phyloP scores from a whole-genome alignment of 1,284 basidiomycete genomes.

The Serendipita sp. region DNA sequence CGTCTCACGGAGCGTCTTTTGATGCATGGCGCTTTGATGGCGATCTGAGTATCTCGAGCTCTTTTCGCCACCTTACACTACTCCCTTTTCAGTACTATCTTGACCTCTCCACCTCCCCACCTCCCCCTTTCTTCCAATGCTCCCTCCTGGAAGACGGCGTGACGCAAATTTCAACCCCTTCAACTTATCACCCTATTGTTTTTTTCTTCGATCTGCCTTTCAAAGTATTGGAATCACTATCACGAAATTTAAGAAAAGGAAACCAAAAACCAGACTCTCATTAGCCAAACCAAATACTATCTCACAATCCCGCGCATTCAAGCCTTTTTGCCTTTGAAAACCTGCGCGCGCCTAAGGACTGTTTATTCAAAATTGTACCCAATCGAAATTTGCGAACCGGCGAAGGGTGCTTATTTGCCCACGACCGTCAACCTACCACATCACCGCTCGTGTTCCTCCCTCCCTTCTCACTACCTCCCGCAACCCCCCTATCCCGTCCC shows the following conservation, averaged over 20 bases:
- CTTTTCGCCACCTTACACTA: not conserved
- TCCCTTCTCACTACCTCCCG: not conserved
- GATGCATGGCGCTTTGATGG: conserved; percentile 5
- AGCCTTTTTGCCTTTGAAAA: not conserved
- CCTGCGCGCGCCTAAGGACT: conserved; percentile 1
- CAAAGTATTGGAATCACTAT: not conserved
- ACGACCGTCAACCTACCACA: not conserved
- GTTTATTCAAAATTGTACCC: conserved; percentile 3
- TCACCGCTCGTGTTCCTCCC: not conserved
- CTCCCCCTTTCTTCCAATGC: not conserved
- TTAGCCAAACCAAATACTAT: not conserved
- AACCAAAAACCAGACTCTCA: not conserved
- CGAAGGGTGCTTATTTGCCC: not conserved
- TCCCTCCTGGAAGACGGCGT: not conserved
- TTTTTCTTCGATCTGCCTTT: not conserved
- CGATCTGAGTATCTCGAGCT: not conserved
- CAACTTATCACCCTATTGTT: not conserved
- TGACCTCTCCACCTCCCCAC: not conserved
- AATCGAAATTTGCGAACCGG: not conserved
- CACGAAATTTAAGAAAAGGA: not conserved
- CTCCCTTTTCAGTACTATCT: not conserved
- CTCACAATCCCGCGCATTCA: not conserved
- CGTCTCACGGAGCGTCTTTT: conserved; percentile 6
- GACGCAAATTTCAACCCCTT: not conserved
- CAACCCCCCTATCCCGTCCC: no score